These are phyloP conservation scores for Albugo candida DNA, from an alignment of 352 stramenopile genomes.

Conservation along the genomic window DNA sequence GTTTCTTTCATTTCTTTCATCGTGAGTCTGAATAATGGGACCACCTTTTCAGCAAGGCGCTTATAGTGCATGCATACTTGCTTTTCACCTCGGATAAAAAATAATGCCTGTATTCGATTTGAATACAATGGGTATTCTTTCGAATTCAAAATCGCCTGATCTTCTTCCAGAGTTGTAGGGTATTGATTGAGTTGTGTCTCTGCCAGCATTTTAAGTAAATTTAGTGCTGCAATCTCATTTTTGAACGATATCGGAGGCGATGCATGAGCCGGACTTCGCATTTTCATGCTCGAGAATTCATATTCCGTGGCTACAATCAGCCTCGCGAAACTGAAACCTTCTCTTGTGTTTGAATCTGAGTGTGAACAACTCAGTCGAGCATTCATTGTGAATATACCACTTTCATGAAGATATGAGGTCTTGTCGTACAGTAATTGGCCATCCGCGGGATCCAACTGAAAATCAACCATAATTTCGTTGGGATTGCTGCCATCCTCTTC, in stretches of 20 bases:
- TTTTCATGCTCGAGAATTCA: slow-evolving; percentile 75
- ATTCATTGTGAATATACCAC: slow-evolving; percentile 74
- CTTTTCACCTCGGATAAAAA: slow-evolving; percentile 81
- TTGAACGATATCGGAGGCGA: slow-evolving; percentile 67
- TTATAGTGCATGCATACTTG: slow-evolving; percentile 72
- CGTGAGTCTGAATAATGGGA: slow-evolving; percentile 63
- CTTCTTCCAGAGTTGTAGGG: slow-evolving; percentile 71
- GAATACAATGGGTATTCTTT: slow-evolving; percentile 67
- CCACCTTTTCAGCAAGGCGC: slow-evolving; percentile 58
- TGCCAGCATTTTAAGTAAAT: slow-evolving; percentile 56
- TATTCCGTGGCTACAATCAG: slow-evolving; percentile 67
- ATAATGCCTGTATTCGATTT: slow-evolving; percentile 75
- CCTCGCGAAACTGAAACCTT: slow-evolving; percentile 70
- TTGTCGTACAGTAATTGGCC: slow-evolving; percentile 73
- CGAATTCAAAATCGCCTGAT: slow-evolving; percentile 62
- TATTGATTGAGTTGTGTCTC: slow-evolving; percentile 66
- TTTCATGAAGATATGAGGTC: slow-evolving; percentile 66
- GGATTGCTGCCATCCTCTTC: slow-evolving; percentile 96
- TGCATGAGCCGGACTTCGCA: slow-evolving; percentile 42
- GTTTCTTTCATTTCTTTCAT: slow-evolving; percentile 43
- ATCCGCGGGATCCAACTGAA: slow-evolving; percentile 39
- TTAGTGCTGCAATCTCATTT: slow-evolving; percentile 62
- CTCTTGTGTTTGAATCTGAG: slow-evolving; percentile 67
- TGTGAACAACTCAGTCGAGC: slow-evolving; percentile 69
- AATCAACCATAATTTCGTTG: slow-evolving; percentile 89